Base-by-base conservation (phyloP, 2,329 filamentous ascomycete genomes). In the Zymoseptoria tritici region DNA sequence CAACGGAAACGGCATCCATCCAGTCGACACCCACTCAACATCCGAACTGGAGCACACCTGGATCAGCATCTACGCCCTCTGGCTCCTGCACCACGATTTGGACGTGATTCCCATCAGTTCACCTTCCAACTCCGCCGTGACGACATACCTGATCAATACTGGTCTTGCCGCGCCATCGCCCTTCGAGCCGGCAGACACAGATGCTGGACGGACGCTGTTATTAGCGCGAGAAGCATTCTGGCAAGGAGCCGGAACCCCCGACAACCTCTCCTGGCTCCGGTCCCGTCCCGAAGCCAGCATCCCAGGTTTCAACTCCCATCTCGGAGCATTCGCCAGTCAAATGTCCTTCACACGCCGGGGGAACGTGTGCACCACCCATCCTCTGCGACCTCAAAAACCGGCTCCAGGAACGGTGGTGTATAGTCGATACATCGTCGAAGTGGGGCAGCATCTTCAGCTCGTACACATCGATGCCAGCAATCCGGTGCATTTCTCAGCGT, bases 321-420 rank as follows among this genome's bases (percentile, higher is more conserved):
- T 52, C 5, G 50, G 50, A 21, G 50, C 50, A 16, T 52, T 52
- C 50, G n/a, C 50, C 24, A 22, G 20, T 11, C 50, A 52, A 13
- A 2, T 5, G 50, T 52, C 50, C 9, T 52, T 52, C 50, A 52
- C 50, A 13, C 50, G 50, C n/a, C 19, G n/a, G n/a, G 50, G 50
- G 13, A 52, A 52, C 50, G 50, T 52, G 2, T 52, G 50, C 36
- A 16, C 36, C 36, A 42, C 36, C 11, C 89, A 92, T 74, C 89
- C 89, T 3, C 79, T 87, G 6, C 85, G 89, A 7, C 84, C 85
- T 1, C 80, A 84, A 36, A 92, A 93, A 76, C 89, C 89, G 4
- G 76, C 79, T 1, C 86, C 87, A 0, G 87, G 88, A 2, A 82
- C 85, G 1, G 81, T 88, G 61, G 81, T 89, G 66, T 93, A 93